phyloP scores from a whole-genome alignment of 73 alveolate species.

The Durusdinium trenchii region DNA sequence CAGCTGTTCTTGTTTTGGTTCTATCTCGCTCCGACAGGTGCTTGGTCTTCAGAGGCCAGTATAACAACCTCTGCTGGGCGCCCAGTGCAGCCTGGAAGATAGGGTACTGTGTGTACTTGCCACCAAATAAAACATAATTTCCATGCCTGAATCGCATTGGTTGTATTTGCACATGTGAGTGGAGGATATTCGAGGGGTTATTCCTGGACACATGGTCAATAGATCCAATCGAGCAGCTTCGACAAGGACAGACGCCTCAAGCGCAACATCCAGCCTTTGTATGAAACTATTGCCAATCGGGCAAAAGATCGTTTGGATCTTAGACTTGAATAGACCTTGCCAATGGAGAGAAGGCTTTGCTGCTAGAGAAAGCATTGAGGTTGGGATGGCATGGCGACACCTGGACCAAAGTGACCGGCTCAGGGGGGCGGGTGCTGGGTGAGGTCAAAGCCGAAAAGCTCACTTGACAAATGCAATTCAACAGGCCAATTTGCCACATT shows the following conservation, averaged over 20 bases:
- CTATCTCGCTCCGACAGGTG: no score
- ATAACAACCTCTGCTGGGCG: slow-evolving; percentile 75
- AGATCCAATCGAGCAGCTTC: background rate
- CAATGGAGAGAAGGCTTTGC: background rate
- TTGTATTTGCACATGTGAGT: no score
- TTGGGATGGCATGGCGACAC: background rate
- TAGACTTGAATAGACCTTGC: background rate
- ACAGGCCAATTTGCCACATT: background rate
- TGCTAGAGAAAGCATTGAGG: background rate
- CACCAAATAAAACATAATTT: no score
- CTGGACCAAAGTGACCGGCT: slow-evolving; percentile 47
- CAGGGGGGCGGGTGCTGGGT: background rate
- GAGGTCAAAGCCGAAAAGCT: background rate
- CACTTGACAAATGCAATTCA: background rate
- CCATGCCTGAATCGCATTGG: no score
- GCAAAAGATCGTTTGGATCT: slow-evolving; percentile 63
- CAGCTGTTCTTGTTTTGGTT: background rate
- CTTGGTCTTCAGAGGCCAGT: slow-evolving; percentile 91
- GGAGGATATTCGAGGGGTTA: background rate
- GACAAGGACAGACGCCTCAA: slow-evolving; percentile 86
- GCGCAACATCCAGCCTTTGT: slow-evolving; percentile 96
- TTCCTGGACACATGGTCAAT: background rate
- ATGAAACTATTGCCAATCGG: slow-evolving; percentile 72
- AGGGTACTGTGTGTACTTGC: no score
- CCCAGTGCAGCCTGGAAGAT: no score